Evolutionary conservation across 2,329 filamentous ascomycete genomes (phyloP), one percentile per base, ranked within the genome.

Genomic region (Plenodomus biglobosus): DNA sequence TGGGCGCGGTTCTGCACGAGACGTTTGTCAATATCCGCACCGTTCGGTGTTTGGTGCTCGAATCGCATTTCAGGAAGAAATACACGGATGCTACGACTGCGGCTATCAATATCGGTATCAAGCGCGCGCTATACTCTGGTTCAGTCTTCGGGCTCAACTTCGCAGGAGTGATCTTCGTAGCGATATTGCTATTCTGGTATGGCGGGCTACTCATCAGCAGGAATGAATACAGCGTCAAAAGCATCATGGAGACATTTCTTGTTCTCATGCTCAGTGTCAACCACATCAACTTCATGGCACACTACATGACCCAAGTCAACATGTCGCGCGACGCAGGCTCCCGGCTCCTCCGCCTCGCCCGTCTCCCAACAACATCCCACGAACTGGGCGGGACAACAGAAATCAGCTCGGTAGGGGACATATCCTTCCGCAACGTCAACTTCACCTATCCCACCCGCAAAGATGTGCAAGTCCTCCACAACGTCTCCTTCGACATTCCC

Each of bases 161-260:
- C 60, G 85, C 85, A 0, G 79, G 85, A 16, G 82, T 85, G 34
- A 82, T 85, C 50, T 90, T 90, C 61, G 79, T 90, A 13, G 86
- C 84, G 64, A 89, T 90, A 0, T 74, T 95, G 3, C 81, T 95
- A 8, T 94, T 96, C 66, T 96, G 87, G 73, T 95, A 92, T 64
- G 90, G 88, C 2, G 83, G 85, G 0, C 73, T 80, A 1, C 76
- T 95, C 10, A 78, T 88, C 5, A 76, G 78, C 0, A 69, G 72
- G 37, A 64, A 75, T 8, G 71, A 80, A 34, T 71, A 75, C 56
- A 77, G 75, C 0, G 80, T 86, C 0, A 76, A 80, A 1, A 74
- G 79, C 1, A 80, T 94, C 16, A 74, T 95, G 21, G 83, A 86
- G 51, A 88, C 94, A 0, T 85, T 94, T 59, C 87, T 91, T 27